Base-by-base conservation (phyloP, 2,329 filamentous ascomycete genomes). In the Neofusicoccum sp. region DNA sequence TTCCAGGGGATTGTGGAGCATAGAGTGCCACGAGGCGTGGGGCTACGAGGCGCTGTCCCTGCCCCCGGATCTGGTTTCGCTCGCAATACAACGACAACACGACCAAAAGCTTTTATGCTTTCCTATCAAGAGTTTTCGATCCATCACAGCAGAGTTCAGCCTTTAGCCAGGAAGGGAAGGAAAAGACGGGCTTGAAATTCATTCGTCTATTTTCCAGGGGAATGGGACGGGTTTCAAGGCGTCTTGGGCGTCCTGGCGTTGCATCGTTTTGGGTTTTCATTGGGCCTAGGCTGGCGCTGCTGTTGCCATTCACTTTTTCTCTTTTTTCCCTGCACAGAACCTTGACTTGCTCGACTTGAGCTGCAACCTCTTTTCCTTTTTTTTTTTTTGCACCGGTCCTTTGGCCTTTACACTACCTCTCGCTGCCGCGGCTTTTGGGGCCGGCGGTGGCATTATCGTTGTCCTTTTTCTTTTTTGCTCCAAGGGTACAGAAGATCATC, bases 1-100 rank as follows among this genome's bases (percentile, higher is more conserved):
- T 58, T 58, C 54, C 54, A 58, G 54, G 54, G 54, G 54, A 58
- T 58, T 56, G 54, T 58, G 54, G 54, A 58, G 54, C 54, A 58
- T 58, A 58, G 54, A 58, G 54, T 58, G 54, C 54, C 54, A 58
- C 54, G 54, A 58, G 54, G 54, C 54, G 54, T 37, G 54, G 54
- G 54, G 54, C 54, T 58, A 58, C 54, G 54, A 58, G 54, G 54
- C 54, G 54, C 54, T 58, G 54, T 58, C 54, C 54, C 54, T 58
- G 54, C 54, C 54, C 54, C 54, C 54, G 45, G 54, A 58, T 41
- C 54, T 39, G 54, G 37, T 31, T 45, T 31, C 54, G 54, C 54
- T 58, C 36, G 54, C 54, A 37, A 41, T 36, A 58, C 28, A 44
- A 58, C 54, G 54, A 58, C 54, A 58, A 58, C 54, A 58, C 45